A percentile compares a stretch with the other conserved stretches of the same genome.
phyloP scores from a whole-genome alignment of 257 asterid species.

The Przewalskia tangutica region DNA sequence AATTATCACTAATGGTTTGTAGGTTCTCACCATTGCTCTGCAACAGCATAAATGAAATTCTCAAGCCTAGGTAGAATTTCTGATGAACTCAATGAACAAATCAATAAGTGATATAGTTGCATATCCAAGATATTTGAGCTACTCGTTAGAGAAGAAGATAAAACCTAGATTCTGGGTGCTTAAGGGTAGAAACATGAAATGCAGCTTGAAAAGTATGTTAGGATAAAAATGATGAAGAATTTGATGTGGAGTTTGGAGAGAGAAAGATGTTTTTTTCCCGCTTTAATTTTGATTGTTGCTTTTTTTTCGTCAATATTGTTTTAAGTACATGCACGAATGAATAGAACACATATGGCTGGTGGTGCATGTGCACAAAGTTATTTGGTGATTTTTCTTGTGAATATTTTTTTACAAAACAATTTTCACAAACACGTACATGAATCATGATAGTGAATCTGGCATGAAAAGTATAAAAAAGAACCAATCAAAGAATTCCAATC shows the following conservation, averaged over 20 bases:
- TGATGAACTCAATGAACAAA: slow-evolving; percentile 53
- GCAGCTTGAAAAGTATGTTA: slow-evolving; percentile 71
- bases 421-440: no score
- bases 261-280: slow-evolving; percentile 35
- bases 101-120: slow-evolving; percentile 59
- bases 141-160: slow-evolving; percentile 90
- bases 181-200: slow-evolving; percentile 45
- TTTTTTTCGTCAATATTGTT: not conserved
- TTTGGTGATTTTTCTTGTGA: not conserved
- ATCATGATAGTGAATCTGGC: no score
- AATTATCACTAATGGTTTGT: slow-evolving; percentile 60
- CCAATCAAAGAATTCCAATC: no score
- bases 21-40: slow-evolving; percentile 85
- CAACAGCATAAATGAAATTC: slow-evolving; percentile 61
- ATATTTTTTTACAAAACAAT: not conserved
- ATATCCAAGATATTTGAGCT: slow-evolving; percentile 92
- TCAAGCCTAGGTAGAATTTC: slow-evolving; percentile 72
- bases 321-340: not conserved
- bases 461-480: no score
- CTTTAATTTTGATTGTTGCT: not conserved
- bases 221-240: slow-evolving; percentile 82
- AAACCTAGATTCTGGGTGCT: slow-evolving; percentile 75
- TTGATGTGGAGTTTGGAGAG: slow-evolving; percentile 45
- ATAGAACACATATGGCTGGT: not conserved
- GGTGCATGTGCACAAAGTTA: not conserved